Conservation (phyloP, 495 filamentous ascomycete genomes). For the Monascus purpureus region DNA sequence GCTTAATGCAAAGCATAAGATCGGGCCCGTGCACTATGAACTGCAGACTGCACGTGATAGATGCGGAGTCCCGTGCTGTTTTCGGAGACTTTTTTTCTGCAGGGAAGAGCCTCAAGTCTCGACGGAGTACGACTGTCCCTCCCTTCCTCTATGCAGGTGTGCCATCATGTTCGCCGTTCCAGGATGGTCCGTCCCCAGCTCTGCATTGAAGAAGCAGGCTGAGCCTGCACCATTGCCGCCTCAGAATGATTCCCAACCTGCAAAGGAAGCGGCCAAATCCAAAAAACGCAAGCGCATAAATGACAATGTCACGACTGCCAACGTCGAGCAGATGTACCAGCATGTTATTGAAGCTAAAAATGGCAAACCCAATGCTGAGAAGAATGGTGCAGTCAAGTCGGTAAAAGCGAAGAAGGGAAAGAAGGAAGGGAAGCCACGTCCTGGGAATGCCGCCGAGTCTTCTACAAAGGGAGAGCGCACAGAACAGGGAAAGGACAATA, state of each 20-base stretch:
- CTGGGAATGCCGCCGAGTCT: slow-evolving; percentile 1
- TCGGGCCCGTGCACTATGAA: too few relatives aligned
- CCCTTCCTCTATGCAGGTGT: too few relatives aligned
- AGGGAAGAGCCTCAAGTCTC: too few relatives aligned
- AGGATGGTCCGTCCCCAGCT: slow-evolving; percentile 69
- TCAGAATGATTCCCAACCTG: slow-evolving; percentile 12
- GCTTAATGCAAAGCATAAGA: too few relatives aligned
- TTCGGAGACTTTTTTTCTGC: too few relatives aligned
- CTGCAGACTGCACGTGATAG: too few relatives aligned
- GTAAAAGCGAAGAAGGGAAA: slow-evolving; percentile 31
- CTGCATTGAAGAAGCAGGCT: slow-evolving; percentile 54
- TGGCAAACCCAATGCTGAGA: slow-evolving; percentile 6
- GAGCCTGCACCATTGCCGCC: slow-evolving; percentile 16
- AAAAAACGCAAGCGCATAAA: slow-evolving; percentile 44
- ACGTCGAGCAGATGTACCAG: slow-evolving; percentile 65
- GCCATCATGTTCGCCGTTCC: slow-evolving; percentile 78
- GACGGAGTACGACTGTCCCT: too few relatives aligned
- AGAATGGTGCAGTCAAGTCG: slow-evolving; percentile 6
- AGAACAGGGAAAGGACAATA: slow-evolving; percentile 8
- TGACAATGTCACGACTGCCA: slow-evolving; percentile 48
- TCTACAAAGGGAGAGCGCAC: slow-evolving; percentile 6
- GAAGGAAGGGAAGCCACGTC: slow-evolving; percentile 11
- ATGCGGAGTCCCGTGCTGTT: too few relatives aligned
- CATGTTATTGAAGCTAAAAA: slow-evolving; percentile 59
- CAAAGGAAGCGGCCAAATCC: slow-evolving; percentile 18